Conservation (phyloP, 208 protist species). For the Crithidia acanthocephali region DNA sequence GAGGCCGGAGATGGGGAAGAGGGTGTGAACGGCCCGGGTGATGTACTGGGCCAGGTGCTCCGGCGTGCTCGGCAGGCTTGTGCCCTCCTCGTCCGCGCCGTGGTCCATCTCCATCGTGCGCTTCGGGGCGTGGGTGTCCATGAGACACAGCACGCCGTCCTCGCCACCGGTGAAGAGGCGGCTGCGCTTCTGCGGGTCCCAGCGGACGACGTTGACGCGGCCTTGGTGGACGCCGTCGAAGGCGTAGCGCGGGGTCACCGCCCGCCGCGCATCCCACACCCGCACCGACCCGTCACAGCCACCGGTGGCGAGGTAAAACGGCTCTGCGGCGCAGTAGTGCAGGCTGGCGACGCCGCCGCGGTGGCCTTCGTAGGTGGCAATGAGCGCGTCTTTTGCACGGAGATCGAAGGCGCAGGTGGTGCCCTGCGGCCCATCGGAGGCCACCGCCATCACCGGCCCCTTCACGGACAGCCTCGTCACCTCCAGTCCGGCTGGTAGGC, state of each 20-base stretch:
- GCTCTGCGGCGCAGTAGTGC: slow-evolving; percentile 77
- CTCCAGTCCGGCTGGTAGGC: slow-evolving; percentile 39
- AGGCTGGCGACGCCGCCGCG: slow-evolving; percentile 45
- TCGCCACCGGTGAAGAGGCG: slow-evolving; percentile 73
- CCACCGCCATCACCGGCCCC: slow-evolving; percentile 71
- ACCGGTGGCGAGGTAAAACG: slow-evolving; percentile 84
- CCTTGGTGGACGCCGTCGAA: slow-evolving; percentile 72
- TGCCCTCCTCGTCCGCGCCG: no score
- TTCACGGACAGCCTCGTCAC: slow-evolving; percentile 71
- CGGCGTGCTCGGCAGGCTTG: no score
- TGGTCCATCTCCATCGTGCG: slow-evolving; percentile 33
- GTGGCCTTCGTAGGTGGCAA: slow-evolving; percentile 71
- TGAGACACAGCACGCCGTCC: slow-evolving; percentile 75
- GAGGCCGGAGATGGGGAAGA: no score
- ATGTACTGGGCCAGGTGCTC: no score
- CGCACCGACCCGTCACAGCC: slow-evolving; percentile 60
- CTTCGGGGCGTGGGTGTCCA: slow-evolving; percentile 71
- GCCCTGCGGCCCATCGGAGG: slow-evolving; percentile 44
- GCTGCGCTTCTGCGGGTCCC: slow-evolving; percentile 76
- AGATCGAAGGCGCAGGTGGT: slow-evolving; percentile 75
- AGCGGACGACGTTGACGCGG: slow-evolving; percentile 55
- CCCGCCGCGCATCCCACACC: slow-evolving; percentile 77
- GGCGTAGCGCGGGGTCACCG: slow-evolving; percentile 58
- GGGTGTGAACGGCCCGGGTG: no score
- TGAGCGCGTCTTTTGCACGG: slow-evolving; percentile 67